Base-by-base conservation (phyloP, 306 rosid species). In the Castanea mollissima region DNA sequence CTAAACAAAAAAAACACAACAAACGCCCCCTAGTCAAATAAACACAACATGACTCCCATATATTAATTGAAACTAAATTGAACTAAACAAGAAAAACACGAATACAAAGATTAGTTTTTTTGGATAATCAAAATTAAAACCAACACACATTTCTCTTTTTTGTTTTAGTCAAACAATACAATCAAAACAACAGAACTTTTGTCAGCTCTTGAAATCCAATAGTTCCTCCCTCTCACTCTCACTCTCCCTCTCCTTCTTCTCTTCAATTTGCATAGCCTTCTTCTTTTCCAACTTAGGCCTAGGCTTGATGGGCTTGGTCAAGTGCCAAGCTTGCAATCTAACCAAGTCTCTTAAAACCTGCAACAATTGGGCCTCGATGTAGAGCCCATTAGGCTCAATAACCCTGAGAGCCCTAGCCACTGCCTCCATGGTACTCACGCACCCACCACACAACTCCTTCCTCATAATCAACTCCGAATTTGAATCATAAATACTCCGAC, bases 361-460 rank as follows among this genome's bases (percentile, higher is more conserved):
- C 38, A 94, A 69, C 74, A 94, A 74, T 35, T 7, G 77, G 4
- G 65, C 46, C 86, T 92, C 97, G 67, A 94, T 82, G 69, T 81
- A 87, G 4, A 70, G 6, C 77, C 97, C 97, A 76, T 89, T 84
- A 2, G 89, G 87, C 79, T 94, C 99, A 2, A 94, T 34, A 29
- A 86, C 91, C 44, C 92, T 71, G 79, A 91, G 67, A 25, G 82
- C 86, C 71, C 99, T 83, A 0, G 99, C 95, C 84, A 94, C 95
- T 1, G 99, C 97, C 76, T 92, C 97, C 97, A 92, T 86, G 0
- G 94, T 94, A 55, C 89, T 88, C 29, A 91, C 92, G 71, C 97
- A 94, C 12, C 99, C 99, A 20, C 85, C 86, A 27, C 76, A 91
- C 21, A 97, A 97, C 76, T 94, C 99, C 89, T 91, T 91, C 76